phyloP scores from a whole-genome alignment of 495 filamentous ascomycete genomes.

The Ramalina intermedia region DNA sequence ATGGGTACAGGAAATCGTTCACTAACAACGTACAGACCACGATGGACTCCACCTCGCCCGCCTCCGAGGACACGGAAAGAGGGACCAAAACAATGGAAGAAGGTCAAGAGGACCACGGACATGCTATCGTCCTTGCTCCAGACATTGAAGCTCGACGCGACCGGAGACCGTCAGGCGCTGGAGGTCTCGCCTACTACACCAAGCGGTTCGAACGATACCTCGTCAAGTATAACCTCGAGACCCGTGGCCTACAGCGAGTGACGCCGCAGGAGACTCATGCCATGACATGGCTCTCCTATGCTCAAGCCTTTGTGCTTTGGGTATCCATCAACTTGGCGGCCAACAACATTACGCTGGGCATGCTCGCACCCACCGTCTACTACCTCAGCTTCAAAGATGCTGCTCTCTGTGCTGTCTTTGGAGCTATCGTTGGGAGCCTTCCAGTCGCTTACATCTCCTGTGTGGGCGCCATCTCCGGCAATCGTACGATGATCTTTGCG shows the following conservation, averaged over 20 bases:
- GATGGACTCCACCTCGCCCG: slow-evolving; percentile 7
- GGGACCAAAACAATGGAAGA: slow-evolving; percentile 1
- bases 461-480: slow-evolving; percentile 56
- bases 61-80: slow-evolving; percentile 10
- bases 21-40: slow-evolving; percentile 7
- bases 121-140: not conserved
- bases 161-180: not conserved
- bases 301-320: slow-evolving; percentile 57
- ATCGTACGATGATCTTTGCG: slow-evolving; percentile 51
- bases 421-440: slow-evolving; percentile 41
- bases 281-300: slow-evolving; percentile 40
- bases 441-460: slow-evolving; percentile 55
- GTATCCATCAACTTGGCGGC: slow-evolving; percentile 61
- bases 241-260: slow-evolving; percentile 62
- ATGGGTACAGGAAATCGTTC: not conserved
- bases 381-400: slow-evolving; percentile 53
- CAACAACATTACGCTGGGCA: slow-evolving; percentile 62
- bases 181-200: slow-evolving; percentile 1
- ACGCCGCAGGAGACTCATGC: slow-evolving; percentile 43
- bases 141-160: not conserved
- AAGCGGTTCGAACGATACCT: slow-evolving; percentile 20
- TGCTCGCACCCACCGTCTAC: slow-evolving; percentile 58
- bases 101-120: not conserved
- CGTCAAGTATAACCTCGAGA: slow-evolving; percentile 46
- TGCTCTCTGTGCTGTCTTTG: slow-evolving; percentile 51